Percentiles rank a stretch among this genome's conserved stretches.
These are phyloP conservation scores for Blastobotrys peoriensis DNA, from an alignment of 805 yeast genomes.

Conservation along the genomic window DNA sequence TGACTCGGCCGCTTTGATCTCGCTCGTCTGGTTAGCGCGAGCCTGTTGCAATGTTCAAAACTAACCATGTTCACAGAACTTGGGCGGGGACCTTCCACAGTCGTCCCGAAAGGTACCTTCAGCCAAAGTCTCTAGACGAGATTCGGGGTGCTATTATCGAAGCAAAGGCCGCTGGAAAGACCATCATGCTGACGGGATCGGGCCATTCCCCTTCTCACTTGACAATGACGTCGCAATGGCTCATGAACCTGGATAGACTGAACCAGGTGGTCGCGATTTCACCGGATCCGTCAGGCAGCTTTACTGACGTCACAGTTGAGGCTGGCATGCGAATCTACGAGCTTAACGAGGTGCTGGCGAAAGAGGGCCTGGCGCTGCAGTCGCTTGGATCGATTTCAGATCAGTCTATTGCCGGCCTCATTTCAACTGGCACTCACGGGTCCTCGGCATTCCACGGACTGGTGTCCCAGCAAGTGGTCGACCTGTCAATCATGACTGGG, in stretches of 20 bases:
- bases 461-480: conserved; percentile 80
- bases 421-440: conserved; percentile 96
- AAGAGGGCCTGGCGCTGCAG: conserved; percentile 71
- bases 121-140: conserved; percentile 68
- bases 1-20: no score
- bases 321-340: conserved; percentile 81
- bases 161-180: conserved; percentile 55
- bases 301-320: conserved; percentile 87
- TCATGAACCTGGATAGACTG: conserved; percentile 76
- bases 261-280: conserved; percentile 41
- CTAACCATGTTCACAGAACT: conserved; percentile 42
- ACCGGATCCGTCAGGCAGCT: conserved; percentile 30
- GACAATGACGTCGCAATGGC: conserved; percentile 84
- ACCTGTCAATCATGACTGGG: conserved; percentile 67
- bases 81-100: conserved; percentile 92
- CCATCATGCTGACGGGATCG: conserved; percentile 81
- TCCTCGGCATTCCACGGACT: conserved; percentile 90
- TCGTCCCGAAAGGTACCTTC: conserved; percentile 69
- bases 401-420: conserved; percentile 92
- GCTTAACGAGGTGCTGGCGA: conserved; percentile 59
- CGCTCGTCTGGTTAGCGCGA: no score
- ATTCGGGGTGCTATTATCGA: conserved; percentile 57
- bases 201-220: conserved; percentile 94
- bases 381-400: conserved; percentile 91
- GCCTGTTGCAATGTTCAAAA: background rate